These are phyloP conservation scores for Arabidopsis suecica DNA, from an alignment of 345 rosid genomes.

Conservation along the genomic window DNA sequence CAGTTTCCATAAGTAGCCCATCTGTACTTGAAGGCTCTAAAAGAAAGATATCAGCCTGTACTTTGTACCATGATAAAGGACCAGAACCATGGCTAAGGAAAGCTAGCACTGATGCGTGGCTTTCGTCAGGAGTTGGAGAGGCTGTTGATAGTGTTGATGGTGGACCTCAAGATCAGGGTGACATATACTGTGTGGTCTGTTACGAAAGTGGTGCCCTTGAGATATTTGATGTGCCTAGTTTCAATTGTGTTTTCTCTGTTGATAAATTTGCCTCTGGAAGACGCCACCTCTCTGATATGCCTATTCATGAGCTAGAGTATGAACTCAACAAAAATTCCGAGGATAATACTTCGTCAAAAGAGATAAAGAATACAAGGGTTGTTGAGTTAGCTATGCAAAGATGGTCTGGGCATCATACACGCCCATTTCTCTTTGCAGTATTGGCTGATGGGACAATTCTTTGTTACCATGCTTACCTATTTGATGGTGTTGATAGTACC, in stretches of 20 bases:
- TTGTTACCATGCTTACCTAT: slow-evolving; percentile 91
- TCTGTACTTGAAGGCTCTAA: slow-evolving; percentile 68
- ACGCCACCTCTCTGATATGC: slow-evolving; percentile 71
- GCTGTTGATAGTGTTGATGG: slow-evolving; percentile 88
- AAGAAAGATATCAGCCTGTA: slow-evolving; percentile 76
- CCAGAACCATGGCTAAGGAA: slow-evolving; percentile 96
- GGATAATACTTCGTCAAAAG: slow-evolving; percentile 62
- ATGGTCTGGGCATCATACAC: slow-evolving; percentile 86
- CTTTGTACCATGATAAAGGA: slow-evolving; percentile 93
- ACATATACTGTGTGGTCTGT: slow-evolving; percentile 89
- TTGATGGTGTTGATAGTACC: slow-evolving; percentile 74
- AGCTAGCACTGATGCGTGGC: slow-evolving; percentile 98
- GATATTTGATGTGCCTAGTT: slow-evolving; percentile 92
- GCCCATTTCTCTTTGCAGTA: slow-evolving; percentile 88
- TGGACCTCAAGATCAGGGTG: slow-evolving; percentile 86
- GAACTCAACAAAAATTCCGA: slow-evolving; percentile 57
- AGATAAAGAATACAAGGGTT: slow-evolving; percentile 61
- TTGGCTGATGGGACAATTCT: slow-evolving; percentile 94
- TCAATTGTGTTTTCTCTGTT: slow-evolving; percentile 79
- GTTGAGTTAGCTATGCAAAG: slow-evolving; percentile 93
- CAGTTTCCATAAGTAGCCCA: slow-evolving; percentile 71
- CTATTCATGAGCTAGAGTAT: slow-evolving; percentile 51
- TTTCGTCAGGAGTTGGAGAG: slow-evolving; percentile 85
- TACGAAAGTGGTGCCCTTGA: slow-evolving; percentile 84
- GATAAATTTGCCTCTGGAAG: slow-evolving; percentile 87